Base-by-base conservation (phyloP, 345 rosid species). In the Laguncularia racemosa region DNA sequence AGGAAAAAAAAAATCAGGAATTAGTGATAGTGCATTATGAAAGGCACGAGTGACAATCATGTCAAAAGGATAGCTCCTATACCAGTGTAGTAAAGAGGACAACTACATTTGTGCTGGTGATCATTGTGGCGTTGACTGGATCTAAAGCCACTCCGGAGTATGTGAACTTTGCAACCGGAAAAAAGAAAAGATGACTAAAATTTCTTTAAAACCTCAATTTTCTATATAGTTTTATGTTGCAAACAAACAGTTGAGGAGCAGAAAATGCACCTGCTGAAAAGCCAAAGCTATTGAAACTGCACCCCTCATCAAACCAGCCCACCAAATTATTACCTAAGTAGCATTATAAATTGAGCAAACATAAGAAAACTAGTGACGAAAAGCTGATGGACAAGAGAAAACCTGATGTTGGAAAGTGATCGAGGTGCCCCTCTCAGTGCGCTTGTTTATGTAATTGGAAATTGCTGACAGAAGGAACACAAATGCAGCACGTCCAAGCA, bases 301-400 rank as follows among this genome's bases (percentile, higher is more conserved):
- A 0, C 98, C 98, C 68, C 98, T 77, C 84, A 91, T 91, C 17
- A 88, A 76, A 13, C 96, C 95, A 3, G 96, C 96, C 96, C 98
- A 92, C 91, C 98, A 92, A 46, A 92, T 80, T 47, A 92, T 71
- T 62, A 86, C 73, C 98, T 92, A 60, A 9, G 18, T 20, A 43
- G 14, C n/a, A 12, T 56, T 28, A 16, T 3, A 33, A 7, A 33
- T 33, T 9, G 9, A n/a, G n/a, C n/a, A n/a, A n/a, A n/a, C n/a
- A n/a, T n/a, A n/a, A 33, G 40, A 33, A 33, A 33, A 33, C 40
- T 33, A 33, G 7, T 33, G 11, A 7, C 1, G 40, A 6, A 4
- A 48, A 16, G n/a, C 19, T 10, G 45, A 23, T 0, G 21, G n/a
- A 56, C 16, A 33, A 13, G 47, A 19, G 49, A 19, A 57, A 44